These are phyloP conservation scores for Nemania serpens DNA, from an alignment of 2,329 filamentous ascomycete species.

Conservation along the genomic window DNA sequence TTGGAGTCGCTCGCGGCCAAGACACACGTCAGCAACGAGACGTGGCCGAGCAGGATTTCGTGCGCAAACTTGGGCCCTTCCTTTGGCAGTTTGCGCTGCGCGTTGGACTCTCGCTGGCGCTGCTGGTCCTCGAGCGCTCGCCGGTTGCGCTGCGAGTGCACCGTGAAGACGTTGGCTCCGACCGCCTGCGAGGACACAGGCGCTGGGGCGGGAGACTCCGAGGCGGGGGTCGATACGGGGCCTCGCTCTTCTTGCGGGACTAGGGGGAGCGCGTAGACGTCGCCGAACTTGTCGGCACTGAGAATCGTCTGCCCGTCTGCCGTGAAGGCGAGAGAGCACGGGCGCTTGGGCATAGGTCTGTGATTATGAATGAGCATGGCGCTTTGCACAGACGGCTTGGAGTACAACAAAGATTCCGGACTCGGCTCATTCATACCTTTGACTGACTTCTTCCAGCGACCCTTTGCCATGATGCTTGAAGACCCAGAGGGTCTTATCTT, in stretches of 20 bases:
- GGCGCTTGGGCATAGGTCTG: conserved; percentile 87
- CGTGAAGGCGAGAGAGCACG: conserved; percentile 74
- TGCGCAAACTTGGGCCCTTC: conserved; percentile 67
- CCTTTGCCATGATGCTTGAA: conserved; percentile 70
- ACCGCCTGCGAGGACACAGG: conserved; percentile 21
- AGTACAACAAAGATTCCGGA: neutral
- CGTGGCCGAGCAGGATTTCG: conserved; percentile 83
- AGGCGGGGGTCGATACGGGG: conserved; percentile 1
- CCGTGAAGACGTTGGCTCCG: conserved; percentile 63
- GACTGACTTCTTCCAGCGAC: conserved; percentile 68
- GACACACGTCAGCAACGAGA: conserved; percentile 89
- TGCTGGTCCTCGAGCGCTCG: conserved; percentile 64
- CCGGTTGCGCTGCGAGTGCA: conserved; percentile 68
- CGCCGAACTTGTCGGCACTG: conserved; percentile 92
- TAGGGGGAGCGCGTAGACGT: conserved; percentile 88
- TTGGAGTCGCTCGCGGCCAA: conserved; percentile 52
- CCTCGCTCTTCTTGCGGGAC: conserved; percentile 42
- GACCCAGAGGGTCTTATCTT: conserved; percentile 89
- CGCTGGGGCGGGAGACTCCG: conserved; percentile 32
- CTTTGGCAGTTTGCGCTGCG: conserved; percentile 37
- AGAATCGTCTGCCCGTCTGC: conserved; percentile 74
- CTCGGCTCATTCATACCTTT: conserved; percentile 58
- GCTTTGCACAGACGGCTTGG: neutral
- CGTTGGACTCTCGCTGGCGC: conserved; percentile 38
- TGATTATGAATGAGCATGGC: conserved; percentile 35